These are phyloP conservation scores for Chytriomyces confervae DNA, from an alignment of 192 early-diverging fungal genomes.

Conservation along the genomic window DNA sequence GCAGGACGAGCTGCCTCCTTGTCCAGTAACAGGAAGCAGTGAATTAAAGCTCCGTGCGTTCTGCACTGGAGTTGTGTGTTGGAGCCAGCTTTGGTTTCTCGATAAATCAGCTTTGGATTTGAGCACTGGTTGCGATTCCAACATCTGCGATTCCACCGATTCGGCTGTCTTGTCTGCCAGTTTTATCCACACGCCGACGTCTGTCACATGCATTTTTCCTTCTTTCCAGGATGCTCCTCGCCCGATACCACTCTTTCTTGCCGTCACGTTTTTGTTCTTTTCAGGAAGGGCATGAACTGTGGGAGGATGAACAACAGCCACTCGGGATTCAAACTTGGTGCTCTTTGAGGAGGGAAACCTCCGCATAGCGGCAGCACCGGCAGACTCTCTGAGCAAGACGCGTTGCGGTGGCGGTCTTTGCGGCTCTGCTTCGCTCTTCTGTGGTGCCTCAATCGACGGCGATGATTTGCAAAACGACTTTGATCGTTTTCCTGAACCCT, in stretches of 20 bases:
- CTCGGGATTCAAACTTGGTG: background rate
- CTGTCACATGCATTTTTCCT: slow-evolving; percentile 21
- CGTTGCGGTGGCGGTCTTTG: background rate
- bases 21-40: too few relatives aligned
- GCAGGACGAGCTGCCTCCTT: too few relatives aligned
- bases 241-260: slow-evolving; percentile 12
- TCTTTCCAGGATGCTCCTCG: slow-evolving; percentile 32
- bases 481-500: background rate
- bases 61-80: too few relatives aligned
- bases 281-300: background rate
- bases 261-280: background rate
- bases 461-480: background rate
- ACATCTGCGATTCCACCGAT: background rate
- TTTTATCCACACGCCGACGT: slow-evolving; percentile 25
- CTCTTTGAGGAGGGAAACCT: background rate
- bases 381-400: background rate
- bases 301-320: background rate
- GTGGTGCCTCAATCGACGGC: background rate
- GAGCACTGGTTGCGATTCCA: too few relatives aligned
- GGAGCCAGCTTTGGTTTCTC: too few relatives aligned
- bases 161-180: background rate
- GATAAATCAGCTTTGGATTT: too few relatives aligned
- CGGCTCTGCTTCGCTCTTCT: background rate
- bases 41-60: too few relatives aligned
- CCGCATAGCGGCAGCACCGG: background rate